phyloP scores from a whole-genome alignment of 768 basidiomycete species.

The Boletus rufocinnamomeus region DNA sequence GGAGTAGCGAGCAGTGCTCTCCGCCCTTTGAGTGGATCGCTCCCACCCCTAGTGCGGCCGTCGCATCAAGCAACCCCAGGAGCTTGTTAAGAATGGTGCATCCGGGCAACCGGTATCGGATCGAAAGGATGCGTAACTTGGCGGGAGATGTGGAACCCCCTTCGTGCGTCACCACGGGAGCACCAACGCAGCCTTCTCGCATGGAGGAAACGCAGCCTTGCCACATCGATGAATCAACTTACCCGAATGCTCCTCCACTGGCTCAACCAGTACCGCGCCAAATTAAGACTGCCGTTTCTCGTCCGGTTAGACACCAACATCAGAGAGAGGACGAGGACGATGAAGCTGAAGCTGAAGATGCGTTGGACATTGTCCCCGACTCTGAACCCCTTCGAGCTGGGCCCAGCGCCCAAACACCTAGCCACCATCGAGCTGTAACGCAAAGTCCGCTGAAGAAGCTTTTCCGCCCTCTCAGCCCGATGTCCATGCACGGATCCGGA shows the following conservation, averaged over 20 bases:
- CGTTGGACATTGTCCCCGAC: conserved; percentile 59
- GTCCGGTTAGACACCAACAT: not conserved
- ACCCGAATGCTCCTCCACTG: not conserved
- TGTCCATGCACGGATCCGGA: conserved; percentile 23
- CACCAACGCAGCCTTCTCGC: conserved; percentile 21
- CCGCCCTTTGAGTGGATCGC: conserved; percentile 26
- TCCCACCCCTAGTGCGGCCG: conserved; percentile 13
- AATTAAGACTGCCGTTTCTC: not conserved
- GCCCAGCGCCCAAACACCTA: conserved; percentile 13
- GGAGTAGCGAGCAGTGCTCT: conserved; percentile 7
- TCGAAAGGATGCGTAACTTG: conserved; percentile 29
- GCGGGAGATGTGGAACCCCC: conserved; percentile 23
- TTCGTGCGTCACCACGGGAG: conserved; percentile 11
- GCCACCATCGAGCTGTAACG: not conserved
- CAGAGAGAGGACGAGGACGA: conserved; percentile 5
- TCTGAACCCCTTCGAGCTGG: conserved; percentile 54
- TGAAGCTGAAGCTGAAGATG: conserved; percentile 39
- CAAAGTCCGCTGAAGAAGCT: conserved; percentile 18
- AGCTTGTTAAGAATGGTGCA: conserved; percentile 37
- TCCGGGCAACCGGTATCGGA: conserved; percentile 35
- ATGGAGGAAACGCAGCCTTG: conserved; percentile 23
- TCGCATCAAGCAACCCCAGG: conserved; percentile 31
- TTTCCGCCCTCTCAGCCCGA: conserved; percentile 27
- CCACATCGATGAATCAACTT: not conserved
- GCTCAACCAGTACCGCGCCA: conserved; percentile 5